phyloP scores from a whole-genome alignment of 164 flowering plant species.

The Dillenia turbinata region DNA sequence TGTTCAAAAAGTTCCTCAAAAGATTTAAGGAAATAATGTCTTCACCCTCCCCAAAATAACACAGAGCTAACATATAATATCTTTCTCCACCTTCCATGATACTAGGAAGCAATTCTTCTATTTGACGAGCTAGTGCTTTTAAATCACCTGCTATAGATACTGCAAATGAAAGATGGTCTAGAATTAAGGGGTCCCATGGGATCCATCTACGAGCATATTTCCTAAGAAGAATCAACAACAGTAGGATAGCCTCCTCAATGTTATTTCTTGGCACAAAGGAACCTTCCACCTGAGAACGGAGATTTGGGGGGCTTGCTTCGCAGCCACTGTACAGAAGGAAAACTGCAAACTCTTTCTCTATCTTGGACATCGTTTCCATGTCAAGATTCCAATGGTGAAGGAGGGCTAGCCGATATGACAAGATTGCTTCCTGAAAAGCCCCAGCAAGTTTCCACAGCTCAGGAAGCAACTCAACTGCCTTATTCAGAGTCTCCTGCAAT shows the following conservation, averaged over 20 bases:
- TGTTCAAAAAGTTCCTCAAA: slow-evolving; percentile 45
- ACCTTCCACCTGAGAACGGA: slow-evolving; percentile 72
- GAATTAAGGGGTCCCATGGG: slow-evolving; percentile 74
- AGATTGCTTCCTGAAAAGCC: slow-evolving; percentile 54
- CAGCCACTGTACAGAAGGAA: slow-evolving; percentile 82
- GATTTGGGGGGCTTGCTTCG: slow-evolving; percentile 79
- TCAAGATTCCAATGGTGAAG: slow-evolving; percentile 83
- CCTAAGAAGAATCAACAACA: slow-evolving; percentile 60
- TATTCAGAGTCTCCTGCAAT: slow-evolving; percentile 67
- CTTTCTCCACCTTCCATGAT: slow-evolving; percentile 45
- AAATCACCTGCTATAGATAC: slow-evolving; percentile 62
- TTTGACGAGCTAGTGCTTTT: slow-evolving; percentile 43
- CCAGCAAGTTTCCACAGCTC: slow-evolving; percentile 74
- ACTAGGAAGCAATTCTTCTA: slow-evolving; percentile 73
- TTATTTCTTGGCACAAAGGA: slow-evolving; percentile 84
- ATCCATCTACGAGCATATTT: slow-evolving; percentile 40
- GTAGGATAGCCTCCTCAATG: slow-evolving; percentile 80
- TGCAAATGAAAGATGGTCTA: slow-evolving; percentile 83
- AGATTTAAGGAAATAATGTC: slow-evolving; percentile 58
- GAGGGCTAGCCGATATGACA: slow-evolving; percentile 70
- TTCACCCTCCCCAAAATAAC: slow-evolving; percentile 78
- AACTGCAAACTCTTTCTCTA: slow-evolving; percentile 79
- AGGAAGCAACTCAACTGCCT: slow-evolving; percentile 85
- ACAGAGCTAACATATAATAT: slow-evolving; percentile 58
- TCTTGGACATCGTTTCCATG: slow-evolving; percentile 47